phyloP scores from a whole-genome alignment of 441 rosid species.

The Populus hybrid region DNA sequence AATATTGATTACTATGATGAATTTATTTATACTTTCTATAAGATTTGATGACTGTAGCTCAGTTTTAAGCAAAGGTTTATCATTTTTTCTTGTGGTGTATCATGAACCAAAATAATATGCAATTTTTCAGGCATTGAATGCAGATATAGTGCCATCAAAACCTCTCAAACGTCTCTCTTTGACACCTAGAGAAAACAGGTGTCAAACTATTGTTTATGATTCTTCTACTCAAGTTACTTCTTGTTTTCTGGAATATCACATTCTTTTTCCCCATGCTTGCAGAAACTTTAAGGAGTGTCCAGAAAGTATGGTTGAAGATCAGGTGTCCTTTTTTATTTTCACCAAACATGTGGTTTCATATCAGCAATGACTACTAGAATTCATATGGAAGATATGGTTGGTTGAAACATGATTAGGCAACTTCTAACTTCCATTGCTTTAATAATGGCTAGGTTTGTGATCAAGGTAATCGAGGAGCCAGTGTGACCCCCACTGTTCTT shows the following conservation, averaged over 20 bases:
- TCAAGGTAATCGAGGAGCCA: conserved; percentile 30
- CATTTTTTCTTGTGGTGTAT: conserved; percentile 5
- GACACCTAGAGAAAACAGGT: conserved; percentile 68
- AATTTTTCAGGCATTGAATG: conserved; percentile 45
- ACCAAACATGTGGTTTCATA: background rate
- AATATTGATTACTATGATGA: background rate
- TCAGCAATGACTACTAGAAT: background rate
- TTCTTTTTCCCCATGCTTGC: conserved; percentile 24
- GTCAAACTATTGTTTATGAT: conserved; percentile 1
- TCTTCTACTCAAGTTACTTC: conserved; percentile 11
- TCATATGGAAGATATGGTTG: background rate
- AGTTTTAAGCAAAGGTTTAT: conserved; percentile 11
- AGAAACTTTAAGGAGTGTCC: conserved; percentile 45
- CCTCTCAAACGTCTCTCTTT: conserved; percentile 61
- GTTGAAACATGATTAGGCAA: conserved; percentile 6
- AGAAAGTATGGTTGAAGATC: conserved; percentile 35
- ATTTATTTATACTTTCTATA: conserved; percentile 4
- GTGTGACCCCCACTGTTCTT: conserved; percentile 23
- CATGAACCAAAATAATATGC: conserved; percentile 6
- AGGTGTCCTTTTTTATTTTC: conserved; percentile 38
- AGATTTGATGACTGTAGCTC: background rate
- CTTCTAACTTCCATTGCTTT: conserved; percentile 20
- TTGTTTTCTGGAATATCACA: conserved; percentile 9
- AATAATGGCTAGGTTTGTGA: conserved; percentile 36
- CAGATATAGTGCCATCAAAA: conserved; percentile 32